phyloP scores from a whole-genome alignment of 352 stramenopile species.

The Phytophthora cryptogea region DNA sequence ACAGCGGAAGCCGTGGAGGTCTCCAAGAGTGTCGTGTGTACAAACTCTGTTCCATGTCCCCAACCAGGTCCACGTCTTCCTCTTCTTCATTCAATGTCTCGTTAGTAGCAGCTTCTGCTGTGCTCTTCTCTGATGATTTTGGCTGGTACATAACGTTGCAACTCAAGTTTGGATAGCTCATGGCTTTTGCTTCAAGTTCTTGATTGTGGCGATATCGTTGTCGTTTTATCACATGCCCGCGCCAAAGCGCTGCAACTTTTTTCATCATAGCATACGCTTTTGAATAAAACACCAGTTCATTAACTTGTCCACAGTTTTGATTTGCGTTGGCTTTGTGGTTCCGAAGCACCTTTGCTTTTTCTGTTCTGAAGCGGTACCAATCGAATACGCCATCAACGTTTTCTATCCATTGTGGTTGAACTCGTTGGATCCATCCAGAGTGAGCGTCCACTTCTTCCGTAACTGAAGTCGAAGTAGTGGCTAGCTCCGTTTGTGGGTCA shows the following conservation, averaged over 20 bases:
- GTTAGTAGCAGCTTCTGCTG: slow-evolving; percentile 4
- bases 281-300: slow-evolving; percentile 60
- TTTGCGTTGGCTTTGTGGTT: background rate
- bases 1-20: slow-evolving; percentile 21
- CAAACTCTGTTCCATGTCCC: background rate
- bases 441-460: background rate
- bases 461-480: background rate
- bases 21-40: slow-evolving; percentile 17
- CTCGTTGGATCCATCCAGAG: slow-evolving; percentile 12
- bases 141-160: slow-evolving; percentile 35
- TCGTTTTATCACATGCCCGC: slow-evolving; percentile 27
- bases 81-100: slow-evolving; percentile 19
- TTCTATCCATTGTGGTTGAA: slow-evolving; percentile 30
- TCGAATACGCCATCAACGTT: slow-evolving; percentile 29
- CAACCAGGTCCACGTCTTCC: slow-evolving; percentile 31
- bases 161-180: slow-evolving; percentile 25
- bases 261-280: slow-evolving; percentile 50
- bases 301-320: slow-evolving; percentile 1
- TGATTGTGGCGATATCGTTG: slow-evolving; percentile 24
- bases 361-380: slow-evolving; percentile 34
- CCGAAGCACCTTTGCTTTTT: slow-evolving; percentile 28
- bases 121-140: slow-evolving; percentile 14
- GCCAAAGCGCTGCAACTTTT: slow-evolving; percentile 53
- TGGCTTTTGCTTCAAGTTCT: slow-evolving; percentile 19
- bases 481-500: background rate